These are phyloP conservation scores for Suillus plorans DNA, from an alignment of 768 basidiomycete genomes.

Conservation along the genomic window DNA sequence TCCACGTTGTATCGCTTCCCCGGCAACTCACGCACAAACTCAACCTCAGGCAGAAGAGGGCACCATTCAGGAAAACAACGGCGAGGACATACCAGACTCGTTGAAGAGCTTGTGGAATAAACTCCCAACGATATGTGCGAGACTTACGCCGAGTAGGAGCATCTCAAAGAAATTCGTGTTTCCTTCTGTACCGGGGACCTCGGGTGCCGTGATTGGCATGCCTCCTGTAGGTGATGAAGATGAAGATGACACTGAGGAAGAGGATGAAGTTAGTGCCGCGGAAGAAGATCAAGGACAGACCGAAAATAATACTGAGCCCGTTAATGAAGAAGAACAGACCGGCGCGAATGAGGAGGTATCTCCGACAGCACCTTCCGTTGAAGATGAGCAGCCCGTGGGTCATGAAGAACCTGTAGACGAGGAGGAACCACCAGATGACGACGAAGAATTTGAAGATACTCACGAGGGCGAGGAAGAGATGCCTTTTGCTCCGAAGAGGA, in stretches of 20 bases:
- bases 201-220: background rate
- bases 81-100: slow-evolving; percentile 10
- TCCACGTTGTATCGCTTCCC: slow-evolving; percentile 22
- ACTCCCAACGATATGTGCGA: slow-evolving; percentile 42
- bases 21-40: slow-evolving; percentile 6
- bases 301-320: background rate
- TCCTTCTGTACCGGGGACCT: slow-evolving; percentile 26
- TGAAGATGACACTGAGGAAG: slow-evolving; percentile 7
- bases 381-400: background rate
- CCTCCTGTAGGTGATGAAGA: background rate
- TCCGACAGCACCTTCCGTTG: background rate
- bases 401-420: slow-evolving; percentile 10
- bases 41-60: slow-evolving; percentile 5
- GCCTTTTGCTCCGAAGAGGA: no score
- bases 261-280: background rate
- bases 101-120: slow-evolving; percentile 20
- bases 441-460: background rate
- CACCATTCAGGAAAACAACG: background rate
- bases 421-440: slow-evolving; percentile 9
- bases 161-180: slow-evolving; percentile 55
- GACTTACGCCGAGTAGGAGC: slow-evolving; percentile 44
- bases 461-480: background rate
- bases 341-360: background rate
- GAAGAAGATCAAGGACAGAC: slow-evolving; percentile 2
- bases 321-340: background rate